Evolutionary conservation across 306 rosid species (phyloP).

Genomic region (Prosopis cineraria): DNA sequence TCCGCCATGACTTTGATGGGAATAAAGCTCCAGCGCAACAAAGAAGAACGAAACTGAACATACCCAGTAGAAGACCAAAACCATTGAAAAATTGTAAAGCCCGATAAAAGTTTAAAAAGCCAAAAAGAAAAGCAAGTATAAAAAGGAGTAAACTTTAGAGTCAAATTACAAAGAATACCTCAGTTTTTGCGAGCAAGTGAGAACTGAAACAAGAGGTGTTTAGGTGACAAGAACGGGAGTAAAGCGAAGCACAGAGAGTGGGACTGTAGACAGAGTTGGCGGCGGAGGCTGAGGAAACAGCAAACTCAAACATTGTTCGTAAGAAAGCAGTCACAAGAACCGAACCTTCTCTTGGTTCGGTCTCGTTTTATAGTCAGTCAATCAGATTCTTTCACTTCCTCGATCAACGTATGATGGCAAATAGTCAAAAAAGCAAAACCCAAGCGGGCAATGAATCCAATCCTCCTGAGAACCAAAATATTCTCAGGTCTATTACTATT

Average conservation of each 20-base stretch:
- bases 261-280: slow-evolving; percentile 9
- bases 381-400: not conserved
- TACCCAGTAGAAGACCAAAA: slow-evolving; percentile 30
- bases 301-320: slow-evolving; percentile 28
- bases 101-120: not conserved
- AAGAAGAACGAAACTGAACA: slow-evolving; percentile 35
- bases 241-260: slow-evolving; percentile 30
- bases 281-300: slow-evolving; percentile 30
- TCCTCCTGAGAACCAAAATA: too few relatives aligned
- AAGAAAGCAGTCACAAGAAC: not conserved
- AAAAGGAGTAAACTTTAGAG: not conserved
- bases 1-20: slow-evolving; percentile 72
- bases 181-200: slow-evolving; percentile 19
- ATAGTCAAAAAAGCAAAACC: not conserved
- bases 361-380: not conserved
- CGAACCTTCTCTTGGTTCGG: not conserved
- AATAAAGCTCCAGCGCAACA: slow-evolving; percentile 36
- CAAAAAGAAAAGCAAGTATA: not conserved
- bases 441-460: not conserved
- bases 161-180: slow-evolving; percentile 28
- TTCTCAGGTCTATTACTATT: too few relatives aligned
- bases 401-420: not conserved
- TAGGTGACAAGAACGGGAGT: not conserved
- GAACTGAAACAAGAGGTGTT: slow-evolving; percentile 15
- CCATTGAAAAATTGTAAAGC: not conserved